phyloP scores from a whole-genome alignment of 106 monocot species.

The Iris macrosiphon region DNA sequence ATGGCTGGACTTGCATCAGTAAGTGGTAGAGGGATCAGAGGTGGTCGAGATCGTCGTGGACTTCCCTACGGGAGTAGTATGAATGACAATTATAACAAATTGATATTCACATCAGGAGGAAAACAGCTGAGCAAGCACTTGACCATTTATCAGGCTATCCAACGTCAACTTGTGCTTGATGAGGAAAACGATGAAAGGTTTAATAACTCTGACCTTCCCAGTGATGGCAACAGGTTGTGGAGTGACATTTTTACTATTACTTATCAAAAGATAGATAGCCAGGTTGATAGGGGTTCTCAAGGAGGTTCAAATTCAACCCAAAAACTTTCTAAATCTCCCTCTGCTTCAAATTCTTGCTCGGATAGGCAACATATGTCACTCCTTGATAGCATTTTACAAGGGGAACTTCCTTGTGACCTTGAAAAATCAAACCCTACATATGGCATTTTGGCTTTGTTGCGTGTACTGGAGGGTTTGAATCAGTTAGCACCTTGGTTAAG shows the following conservation, averaged over 20 bases:
- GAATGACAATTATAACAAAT: slow-evolving; percentile 56
- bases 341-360: slow-evolving; percentile 31
- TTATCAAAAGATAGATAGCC: slow-evolving; percentile 67
- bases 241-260: slow-evolving; percentile 88
- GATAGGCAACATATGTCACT: slow-evolving; percentile 64
- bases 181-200: slow-evolving; percentile 65
- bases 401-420: slow-evolving; percentile 89
- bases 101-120: slow-evolving; percentile 72
- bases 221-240: slow-evolving; percentile 69
- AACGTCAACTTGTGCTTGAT: slow-evolving; percentile 64
- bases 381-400: slow-evolving; percentile 95
- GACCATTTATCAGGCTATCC: slow-evolving; percentile 87
- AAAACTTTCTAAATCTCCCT: slow-evolving; percentile 8
- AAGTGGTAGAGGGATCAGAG: slow-evolving; percentile 60
- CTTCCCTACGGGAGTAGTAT: slow-evolving; percentile 15
- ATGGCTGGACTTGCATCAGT: slow-evolving; percentile 85
- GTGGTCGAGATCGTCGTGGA: slow-evolving; percentile 50
- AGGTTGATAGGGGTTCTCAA: slow-evolving; percentile 20
- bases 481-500: slow-evolving; percentile 87
- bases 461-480: slow-evolving; percentile 79
- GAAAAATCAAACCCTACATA: slow-evolving; percentile 86
- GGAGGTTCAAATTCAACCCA: slow-evolving; percentile 29
- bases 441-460: slow-evolving; percentile 81
- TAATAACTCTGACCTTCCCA: slow-evolving; percentile 36
- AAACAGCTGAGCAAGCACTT: slow-evolving; percentile 69